These are phyloP conservation scores for Hippophae tibetana DNA, from an alignment of 306 rosid genomes.

Conservation along the genomic window DNA sequence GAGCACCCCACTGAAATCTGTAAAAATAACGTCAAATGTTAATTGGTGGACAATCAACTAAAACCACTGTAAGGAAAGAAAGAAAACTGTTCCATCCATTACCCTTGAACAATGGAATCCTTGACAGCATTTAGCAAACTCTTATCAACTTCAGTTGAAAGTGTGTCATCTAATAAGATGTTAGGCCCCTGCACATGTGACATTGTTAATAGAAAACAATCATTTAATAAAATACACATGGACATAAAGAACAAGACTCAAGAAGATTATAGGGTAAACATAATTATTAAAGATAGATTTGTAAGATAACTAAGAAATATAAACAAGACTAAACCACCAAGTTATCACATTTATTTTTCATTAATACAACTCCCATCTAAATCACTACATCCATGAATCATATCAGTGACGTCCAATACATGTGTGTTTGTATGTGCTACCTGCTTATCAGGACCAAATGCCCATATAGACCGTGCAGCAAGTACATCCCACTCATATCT, in stretches of 20 bases:
- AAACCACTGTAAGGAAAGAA: constrained; percentile 4
- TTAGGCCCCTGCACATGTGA: constrained; percentile 70
- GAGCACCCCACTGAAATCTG: constrained; percentile 99
- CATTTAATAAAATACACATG: no score
- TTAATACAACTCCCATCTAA: no score
- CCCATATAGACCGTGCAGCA: constrained; percentile 97
- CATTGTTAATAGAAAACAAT: constrained; percentile 12
- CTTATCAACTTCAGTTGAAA: constrained; percentile 92
- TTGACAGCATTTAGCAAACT: constrained; percentile 70
- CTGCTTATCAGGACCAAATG: constrained; percentile 99
- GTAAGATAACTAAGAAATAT: background rate
- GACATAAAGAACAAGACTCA: no score
- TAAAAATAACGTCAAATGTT: constrained; percentile 15
- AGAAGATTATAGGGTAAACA: no score
- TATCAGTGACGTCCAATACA: background rate
- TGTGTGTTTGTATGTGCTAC: constrained; percentile 22
- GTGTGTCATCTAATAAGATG: constrained; percentile 87
- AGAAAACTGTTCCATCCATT: constrained; percentile 10
- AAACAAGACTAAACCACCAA: background rate
- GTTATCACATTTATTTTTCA: background rate
- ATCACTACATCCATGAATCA: background rate
- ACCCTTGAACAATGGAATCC: constrained; percentile 99
- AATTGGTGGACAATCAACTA: constrained; percentile 8
- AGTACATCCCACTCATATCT: constrained; percentile 95
- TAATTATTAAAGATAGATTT: no score